phyloP scores from a whole-genome alignment of 257 asterid genomes.

The Striga asiatica region DNA sequence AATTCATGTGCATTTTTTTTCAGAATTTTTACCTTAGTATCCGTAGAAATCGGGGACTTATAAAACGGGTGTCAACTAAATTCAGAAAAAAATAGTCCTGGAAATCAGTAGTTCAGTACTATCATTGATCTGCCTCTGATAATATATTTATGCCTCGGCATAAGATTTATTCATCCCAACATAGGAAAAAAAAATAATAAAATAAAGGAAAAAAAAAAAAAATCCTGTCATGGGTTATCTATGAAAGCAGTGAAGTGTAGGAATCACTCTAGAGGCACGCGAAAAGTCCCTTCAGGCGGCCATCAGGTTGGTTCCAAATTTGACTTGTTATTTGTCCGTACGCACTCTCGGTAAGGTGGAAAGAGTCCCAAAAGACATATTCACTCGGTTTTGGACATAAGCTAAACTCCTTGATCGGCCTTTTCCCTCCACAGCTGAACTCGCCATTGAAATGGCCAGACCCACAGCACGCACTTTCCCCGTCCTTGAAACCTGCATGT shows the following conservation, averaged over 20 bases:
- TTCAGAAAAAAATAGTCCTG: too few relatives aligned
- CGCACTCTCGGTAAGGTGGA: constrained; percentile 36
- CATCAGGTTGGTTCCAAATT: constrained; percentile 32
- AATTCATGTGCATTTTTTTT: too few relatives aligned
- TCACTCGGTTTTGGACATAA: constrained; percentile 32
- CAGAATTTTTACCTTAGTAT: too few relatives aligned
- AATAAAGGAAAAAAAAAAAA: too few relatives aligned
- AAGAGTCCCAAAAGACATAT: constrained; percentile 39
- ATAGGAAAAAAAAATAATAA: too few relatives aligned
- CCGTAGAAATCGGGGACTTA: too few relatives aligned
- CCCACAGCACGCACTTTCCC: constrained; percentile 47
- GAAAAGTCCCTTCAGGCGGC: constrained; percentile 28
- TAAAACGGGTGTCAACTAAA: too few relatives aligned
- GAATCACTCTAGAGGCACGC: constrained; percentile 10
- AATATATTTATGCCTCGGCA: too few relatives aligned
- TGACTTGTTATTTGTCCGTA: constrained; percentile 27
- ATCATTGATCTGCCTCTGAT: too few relatives aligned
- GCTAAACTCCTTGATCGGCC: constrained; percentile 23
- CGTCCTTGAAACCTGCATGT: constrained; percentile 42
- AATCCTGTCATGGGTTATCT: not conserved
- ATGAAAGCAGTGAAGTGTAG: not conserved
- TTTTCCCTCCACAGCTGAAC: constrained; percentile 46
- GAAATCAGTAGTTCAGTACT: too few relatives aligned
- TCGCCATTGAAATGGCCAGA: constrained; percentile 36
- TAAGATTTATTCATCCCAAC: too few relatives aligned